Evolutionary conservation across 352 stramenopile species (phyloP).

Genomic region (Thalassiosira mediterranea): DNA sequence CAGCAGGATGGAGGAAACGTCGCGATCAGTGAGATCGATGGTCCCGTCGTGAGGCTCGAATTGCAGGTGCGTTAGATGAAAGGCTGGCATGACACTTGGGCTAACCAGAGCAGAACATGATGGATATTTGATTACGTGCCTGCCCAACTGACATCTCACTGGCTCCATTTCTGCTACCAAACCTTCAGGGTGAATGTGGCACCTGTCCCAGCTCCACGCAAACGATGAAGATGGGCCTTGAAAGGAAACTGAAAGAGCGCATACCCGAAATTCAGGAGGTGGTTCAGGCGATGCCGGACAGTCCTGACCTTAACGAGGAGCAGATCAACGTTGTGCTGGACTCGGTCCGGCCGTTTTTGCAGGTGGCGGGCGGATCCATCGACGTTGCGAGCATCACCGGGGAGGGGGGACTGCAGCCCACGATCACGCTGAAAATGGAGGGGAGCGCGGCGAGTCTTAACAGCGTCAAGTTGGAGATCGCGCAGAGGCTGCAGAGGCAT

Average conservation of each 20-base stretch:
- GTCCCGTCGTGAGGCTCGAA: constrained; percentile 86
- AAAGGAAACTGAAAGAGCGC: constrained; percentile 76
- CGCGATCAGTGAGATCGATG: constrained; percentile 86
- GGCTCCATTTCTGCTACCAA: background rate
- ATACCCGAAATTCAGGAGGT: constrained; percentile 86
- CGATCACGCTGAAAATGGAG: constrained; percentile 85
- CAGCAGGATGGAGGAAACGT: constrained; percentile 90
- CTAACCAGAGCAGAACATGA: no score
- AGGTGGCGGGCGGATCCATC: constrained; percentile 86
- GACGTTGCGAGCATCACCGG: constrained; percentile 70
- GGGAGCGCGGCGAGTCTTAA: constrained; percentile 81
- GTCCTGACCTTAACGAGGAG: constrained; percentile 78
- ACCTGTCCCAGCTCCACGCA: constrained; percentile 87
- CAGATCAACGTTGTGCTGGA: constrained; percentile 83
- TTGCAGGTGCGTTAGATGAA: constrained; percentile 70
- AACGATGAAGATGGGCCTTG: constrained; percentile 89
- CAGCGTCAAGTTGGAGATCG: constrained; percentile 88
- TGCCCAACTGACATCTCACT: no score
- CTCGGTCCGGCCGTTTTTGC: constrained; percentile 86
- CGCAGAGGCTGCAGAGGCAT: constrained; percentile 86
- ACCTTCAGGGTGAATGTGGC: constrained; percentile 83
- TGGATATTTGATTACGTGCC: no score
- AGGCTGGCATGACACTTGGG: no score
- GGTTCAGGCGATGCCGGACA: constrained; percentile 86
- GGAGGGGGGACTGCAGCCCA: constrained; percentile 76